phyloP scores from a whole-genome alignment of 75 land plant species.

The Chamaecyparis obtusa region DNA sequence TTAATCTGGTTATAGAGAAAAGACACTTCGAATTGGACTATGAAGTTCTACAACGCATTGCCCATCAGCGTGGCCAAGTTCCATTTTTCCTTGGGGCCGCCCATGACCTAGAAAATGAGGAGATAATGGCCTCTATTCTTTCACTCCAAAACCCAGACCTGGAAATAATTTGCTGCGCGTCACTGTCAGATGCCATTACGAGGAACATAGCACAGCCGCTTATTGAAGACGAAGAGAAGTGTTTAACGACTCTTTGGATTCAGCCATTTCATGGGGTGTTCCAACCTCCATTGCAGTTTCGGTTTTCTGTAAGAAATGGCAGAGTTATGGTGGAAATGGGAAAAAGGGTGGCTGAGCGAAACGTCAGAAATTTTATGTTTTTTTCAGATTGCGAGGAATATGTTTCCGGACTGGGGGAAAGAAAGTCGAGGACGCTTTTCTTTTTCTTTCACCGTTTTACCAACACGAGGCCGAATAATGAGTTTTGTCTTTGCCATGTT shows the following conservation, averaged over 20 bases:
- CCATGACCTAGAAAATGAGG: not conserved
- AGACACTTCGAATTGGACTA: not conserved
- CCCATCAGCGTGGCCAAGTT: not conserved
- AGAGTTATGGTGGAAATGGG: not conserved
- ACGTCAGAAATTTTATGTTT: not conserved
- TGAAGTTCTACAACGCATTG: not conserved
- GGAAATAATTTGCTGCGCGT: not conserved
- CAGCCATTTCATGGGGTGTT: not conserved
- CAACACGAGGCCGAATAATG: not conserved
- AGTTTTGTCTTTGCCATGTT: not conserved
- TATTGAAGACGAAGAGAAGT: not conserved
- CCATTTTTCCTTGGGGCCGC: not conserved
- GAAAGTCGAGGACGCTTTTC: not conserved
- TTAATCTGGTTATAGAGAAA: not conserved
- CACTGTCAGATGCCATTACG: no score
- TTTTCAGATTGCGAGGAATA: not conserved
- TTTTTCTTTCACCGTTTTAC: not conserved
- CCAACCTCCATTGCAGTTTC: not conserved
- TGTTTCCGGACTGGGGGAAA: not conserved
- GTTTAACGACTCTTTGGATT: not conserved
- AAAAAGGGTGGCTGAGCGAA: not conserved
- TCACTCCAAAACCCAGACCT: not conserved
- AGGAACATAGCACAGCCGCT: not conserved
- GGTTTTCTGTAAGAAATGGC: not conserved
- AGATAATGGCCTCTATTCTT: not conserved